These are phyloP conservation scores for Dendrocalamus latiflorus DNA, from an alignment of 202 grass and related monocot genomes.

Conservation along the genomic window DNA sequence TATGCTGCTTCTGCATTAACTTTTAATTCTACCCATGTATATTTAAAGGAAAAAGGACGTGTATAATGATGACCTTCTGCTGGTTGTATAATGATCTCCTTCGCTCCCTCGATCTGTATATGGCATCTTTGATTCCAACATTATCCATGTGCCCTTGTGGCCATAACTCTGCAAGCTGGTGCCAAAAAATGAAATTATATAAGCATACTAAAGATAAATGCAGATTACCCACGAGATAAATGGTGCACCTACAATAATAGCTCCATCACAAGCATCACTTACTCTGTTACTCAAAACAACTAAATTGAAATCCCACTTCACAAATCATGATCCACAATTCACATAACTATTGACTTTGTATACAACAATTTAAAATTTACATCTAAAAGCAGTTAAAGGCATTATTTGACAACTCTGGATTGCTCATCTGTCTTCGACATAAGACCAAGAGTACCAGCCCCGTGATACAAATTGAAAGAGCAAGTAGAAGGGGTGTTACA, in stretches of 20 bases:
- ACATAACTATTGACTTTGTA: not conserved
- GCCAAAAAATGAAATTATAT: conserved; percentile 15
- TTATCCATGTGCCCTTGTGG: conserved; percentile 96
- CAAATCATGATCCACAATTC: not conserved
- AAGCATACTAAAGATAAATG: conserved; percentile 6
- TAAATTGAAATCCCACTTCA: not conserved
- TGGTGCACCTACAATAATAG: not conserved
- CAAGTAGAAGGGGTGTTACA: not conserved
- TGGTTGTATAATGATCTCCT: conserved; percentile 58
- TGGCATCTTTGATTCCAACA: conserved; percentile 96
- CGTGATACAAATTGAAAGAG: not conserved
- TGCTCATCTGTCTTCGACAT: not conserved
- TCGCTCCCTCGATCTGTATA: conserved; percentile 82
- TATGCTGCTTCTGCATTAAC: not conserved
- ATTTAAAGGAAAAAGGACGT: not conserved
- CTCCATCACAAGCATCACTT: not conserved
- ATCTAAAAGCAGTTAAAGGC: not conserved
- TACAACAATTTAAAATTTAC: not conserved
- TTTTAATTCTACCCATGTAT: conserved; percentile 4
- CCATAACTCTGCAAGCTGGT: conserved; percentile 93
- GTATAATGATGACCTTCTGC: conserved; percentile 61
- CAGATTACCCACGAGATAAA: not conserved
- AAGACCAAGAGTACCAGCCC: not conserved
- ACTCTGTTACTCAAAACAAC: not conserved
- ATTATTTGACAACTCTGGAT: not conserved